Evolutionary conservation across 345 rosid species (phyloP).

Genomic region (Corchorus capsularis): DNA sequence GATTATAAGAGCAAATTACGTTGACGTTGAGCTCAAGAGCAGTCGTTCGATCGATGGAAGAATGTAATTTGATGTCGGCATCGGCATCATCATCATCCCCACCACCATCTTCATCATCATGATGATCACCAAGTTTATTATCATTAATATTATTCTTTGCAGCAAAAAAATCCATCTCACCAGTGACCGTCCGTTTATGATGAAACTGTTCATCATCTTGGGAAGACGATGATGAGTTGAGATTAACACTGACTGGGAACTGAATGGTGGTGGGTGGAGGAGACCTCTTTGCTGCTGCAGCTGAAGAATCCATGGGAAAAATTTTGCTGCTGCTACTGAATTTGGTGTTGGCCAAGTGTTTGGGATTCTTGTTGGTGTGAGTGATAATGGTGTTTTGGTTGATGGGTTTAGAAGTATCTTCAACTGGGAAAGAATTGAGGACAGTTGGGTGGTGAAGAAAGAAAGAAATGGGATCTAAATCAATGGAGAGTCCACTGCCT

Average conservation of each 20-base stretch:
- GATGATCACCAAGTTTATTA: too few species aligned
- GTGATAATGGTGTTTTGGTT: not conserved
- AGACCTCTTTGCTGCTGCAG: constrained; percentile 17
- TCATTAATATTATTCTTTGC: constrained; percentile 15
- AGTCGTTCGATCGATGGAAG: constrained; percentile 17
- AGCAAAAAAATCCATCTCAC: constrained; percentile 64
- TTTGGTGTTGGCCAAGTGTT: not conserved
- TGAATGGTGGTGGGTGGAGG: constrained; percentile 43
- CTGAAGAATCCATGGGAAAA: constrained; percentile 23
- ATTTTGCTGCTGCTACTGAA: constrained; percentile 5
- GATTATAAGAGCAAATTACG: constrained; percentile 33
- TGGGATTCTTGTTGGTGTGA: not conserved
- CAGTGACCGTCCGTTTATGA: constrained; percentile 33
- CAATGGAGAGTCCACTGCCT: constrained; percentile 60
- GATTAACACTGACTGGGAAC: constrained; percentile 42
- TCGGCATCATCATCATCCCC: not conserved
- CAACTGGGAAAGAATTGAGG: constrained; percentile 49
- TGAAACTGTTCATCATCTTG: constrained; percentile 15
- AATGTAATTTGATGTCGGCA: constrained; percentile 8
- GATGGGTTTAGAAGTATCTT: not conserved
- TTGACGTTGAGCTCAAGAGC: constrained; percentile 42
- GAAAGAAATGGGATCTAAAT: constrained; percentile 47
- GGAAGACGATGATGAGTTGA: constrained; percentile 15
- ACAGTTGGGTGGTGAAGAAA: constrained; percentile 40
- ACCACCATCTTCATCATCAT: not conserved